Base-by-base conservation (phyloP, 2,329 filamentous ascomycete species). In the Verticillium isaacii region DNA sequence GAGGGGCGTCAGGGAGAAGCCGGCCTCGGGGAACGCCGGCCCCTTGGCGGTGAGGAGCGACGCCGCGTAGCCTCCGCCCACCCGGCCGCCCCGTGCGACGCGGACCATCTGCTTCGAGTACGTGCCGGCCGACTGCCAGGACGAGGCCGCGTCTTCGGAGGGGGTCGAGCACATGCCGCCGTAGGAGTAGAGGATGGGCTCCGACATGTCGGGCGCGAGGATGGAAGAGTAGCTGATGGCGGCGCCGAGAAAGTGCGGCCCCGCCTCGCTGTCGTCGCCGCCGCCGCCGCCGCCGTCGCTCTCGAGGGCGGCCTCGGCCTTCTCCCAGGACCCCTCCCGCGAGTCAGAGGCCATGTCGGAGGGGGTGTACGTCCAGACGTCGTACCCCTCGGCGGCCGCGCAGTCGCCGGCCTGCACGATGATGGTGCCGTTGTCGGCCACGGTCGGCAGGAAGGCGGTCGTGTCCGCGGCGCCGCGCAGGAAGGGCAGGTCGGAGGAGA, bases 41-140 rank as follows among this genome's bases (percentile, higher is more conserved):
- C 86, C 87, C 61, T 84, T 71, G 66, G 70, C 72, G 19, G 72
- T 57, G 57, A 78, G 67, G 6, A 78, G 68, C 59, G 73, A 68
- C 64, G 78, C 68, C 3, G 70, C 67, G 68, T 80, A 79, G 25
- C 67, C 64, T 12, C 70, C 60, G 52, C 70, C 63, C n/a, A n/a
- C n/a, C 57, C 71, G 54, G 4, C 68, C 62, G 3, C 71, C 71
- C 0, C 90, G 80, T 0, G 82, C 73, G n/a, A 94, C 74, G 32
- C 83, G 84, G 62, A 92, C 75, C 90, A 97, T 93, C 23, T 82
- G 78, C 70, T 92, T 92, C 2, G 92, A 93, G 74, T 97, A 98
- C 50, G 86, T 85, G 12, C 90, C 92, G 11, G 81, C 74, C 2
- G 84, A 83, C 64, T 91, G 85, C 89, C 92, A 93, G 19, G 76